Base-by-base conservation (phyloP, 345 rosid species). In the Melastoma malabathricum region DNA sequence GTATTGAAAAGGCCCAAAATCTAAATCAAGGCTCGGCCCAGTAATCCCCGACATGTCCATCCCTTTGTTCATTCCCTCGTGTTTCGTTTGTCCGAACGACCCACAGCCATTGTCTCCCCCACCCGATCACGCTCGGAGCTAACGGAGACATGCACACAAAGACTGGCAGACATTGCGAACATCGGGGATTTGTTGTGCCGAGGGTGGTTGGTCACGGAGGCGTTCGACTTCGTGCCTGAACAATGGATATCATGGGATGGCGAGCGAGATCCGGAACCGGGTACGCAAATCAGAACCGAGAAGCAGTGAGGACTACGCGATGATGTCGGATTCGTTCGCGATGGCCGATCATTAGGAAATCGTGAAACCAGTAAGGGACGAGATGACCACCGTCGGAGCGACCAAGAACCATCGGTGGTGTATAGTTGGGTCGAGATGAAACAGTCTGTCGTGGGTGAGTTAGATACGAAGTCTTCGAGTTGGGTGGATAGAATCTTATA, bases 131-230 rank as follows among this genome's bases (percentile, higher is more conserved):
- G 25, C 25, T 22, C 25, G 25, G 25, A 22, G 25, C 25, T 22
- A 22, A 22, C 25, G 25, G 25, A 22, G 25, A 22, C 25, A 22
- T n/a, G n/a, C n/a, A n/a, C n/a, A n/a, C n/a, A n/a, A n/a, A n/a
- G n/a, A n/a, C n/a, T n/a, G n/a, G n/a, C n/a, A n/a, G n/a, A n/a
- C n/a, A n/a, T n/a, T n/a, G n/a, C n/a, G n/a, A n/a, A n/a, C n/a
- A n/a, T n/a, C n/a, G n/a, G n/a, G 48, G 82, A 77, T 64, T 74
- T 77, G 17, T 58, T 77, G 38, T 66, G 82, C 54, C 64, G 74
- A 58, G 74, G 68, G 23, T 74, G 79, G 22, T 51, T 59, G 3
- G 41, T 73, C 39, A 49, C 61, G 0, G 76, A 70, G 10, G 74
- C 75, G 5, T 66, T 58, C 17, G 68, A 68, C 19, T 67, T 72